Evolutionary conservation across 108 stramenopile species (phyloP).

Genomic region (Licmophora abbreviata): DNA sequence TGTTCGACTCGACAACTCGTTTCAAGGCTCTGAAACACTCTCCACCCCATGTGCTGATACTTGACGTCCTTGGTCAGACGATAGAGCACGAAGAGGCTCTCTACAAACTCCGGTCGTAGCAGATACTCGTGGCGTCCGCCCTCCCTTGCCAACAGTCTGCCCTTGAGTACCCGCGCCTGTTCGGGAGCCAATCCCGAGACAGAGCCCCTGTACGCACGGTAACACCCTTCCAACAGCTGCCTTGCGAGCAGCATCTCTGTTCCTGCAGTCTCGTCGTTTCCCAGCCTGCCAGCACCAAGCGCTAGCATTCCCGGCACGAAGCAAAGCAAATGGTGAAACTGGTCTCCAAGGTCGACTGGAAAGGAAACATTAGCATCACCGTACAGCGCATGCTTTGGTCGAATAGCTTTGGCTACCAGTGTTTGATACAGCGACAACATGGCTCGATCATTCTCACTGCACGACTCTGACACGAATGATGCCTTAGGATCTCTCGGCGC

Average conservation of each 20-base stretch:
- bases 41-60: conserved; percentile 50
- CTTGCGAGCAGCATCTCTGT: conserved; percentile 11
- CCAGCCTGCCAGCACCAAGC: conserved; percentile 16
- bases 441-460: conserved; percentile 13
- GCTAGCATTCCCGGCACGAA: conserved; percentile 63
- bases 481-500: not conserved
- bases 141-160: not conserved
- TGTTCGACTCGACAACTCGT: conserved; percentile 25
- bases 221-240: conserved; percentile 18
- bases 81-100: conserved; percentile 39
- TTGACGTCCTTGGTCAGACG: conserved; percentile 33
- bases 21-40: conserved; percentile 43
- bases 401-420: conserved; percentile 9
- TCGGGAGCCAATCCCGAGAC: conserved; percentile 15
- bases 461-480: conserved; percentile 1
- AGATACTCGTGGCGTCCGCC: conserved; percentile 11
- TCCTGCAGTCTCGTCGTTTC: not conserved
- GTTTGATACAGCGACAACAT: conserved; percentile 11
- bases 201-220: conserved; percentile 3
- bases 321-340: conserved; percentile 66
- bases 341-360: conserved; percentile 12
- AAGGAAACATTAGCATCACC: conserved; percentile 5
- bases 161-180: not conserved
- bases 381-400: not conserved
- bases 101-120: conserved; percentile 43